Evolutionary conservation across 2,329 filamentous ascomycete species (phyloP), one percentile per base, ranked within the genome.

Genomic region (Penicillium nordicum): DNA sequence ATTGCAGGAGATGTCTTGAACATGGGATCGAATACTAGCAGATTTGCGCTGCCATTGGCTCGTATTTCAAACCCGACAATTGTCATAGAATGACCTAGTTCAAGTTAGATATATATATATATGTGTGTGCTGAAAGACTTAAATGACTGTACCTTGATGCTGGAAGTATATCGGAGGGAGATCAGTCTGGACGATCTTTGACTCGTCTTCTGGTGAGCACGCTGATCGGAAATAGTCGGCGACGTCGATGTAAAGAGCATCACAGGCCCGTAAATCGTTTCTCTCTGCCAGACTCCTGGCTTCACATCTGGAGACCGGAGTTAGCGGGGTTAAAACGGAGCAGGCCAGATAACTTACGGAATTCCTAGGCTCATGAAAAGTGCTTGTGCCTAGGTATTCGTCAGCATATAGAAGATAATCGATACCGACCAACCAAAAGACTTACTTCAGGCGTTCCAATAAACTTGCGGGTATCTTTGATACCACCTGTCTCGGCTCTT

Each of bases 81-180:
- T 0, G 91, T 96, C 78, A 96, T 80, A 1, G 92, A 97, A 72
- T 97, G 93, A 3, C 92, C 90, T 82, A 27, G 1, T 9, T n/a
- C 21, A n/a, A 38, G 37, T 43, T 21, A 61, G 50, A 58, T 53
- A 50, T 10, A 18, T n/a, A n/a, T 2, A 21, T 2, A 18, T n/a
- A 12, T 10, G 12, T 3, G 12, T 8, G 12, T 8, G 8, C 6
- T 10, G 4, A 10, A 11, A 36, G n/a, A 18, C 16, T 18, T 16
- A 32, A 6, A 18, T 10, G 27, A 11, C 14, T 29, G 14, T 76
- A 85, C 86, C 88, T 61, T 86, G 85, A 65, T 94, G 90, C 70
- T 97, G 93, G 59, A 96, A 86, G 73, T 97, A 97, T 40, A 97
- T 87, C 0, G 94, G 92, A 38, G 93, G 87, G 8, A 93, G 77